Conservation (phyloP, 371 early-diverging fungal genomes). For the Lichtheimia corymbifera region DNA sequence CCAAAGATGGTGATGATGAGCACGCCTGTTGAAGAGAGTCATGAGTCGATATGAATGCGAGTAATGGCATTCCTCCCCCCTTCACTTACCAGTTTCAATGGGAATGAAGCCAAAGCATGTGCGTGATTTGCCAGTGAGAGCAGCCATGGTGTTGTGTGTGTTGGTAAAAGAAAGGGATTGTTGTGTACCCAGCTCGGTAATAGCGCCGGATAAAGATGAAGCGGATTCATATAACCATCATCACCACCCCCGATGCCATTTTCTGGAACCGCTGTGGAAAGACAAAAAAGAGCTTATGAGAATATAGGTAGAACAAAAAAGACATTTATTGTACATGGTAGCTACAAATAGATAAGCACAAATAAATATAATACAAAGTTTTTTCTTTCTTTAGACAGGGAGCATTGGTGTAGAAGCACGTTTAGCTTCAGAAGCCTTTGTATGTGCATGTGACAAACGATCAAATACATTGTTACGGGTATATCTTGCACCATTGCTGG, state of each 20-base stretch:
- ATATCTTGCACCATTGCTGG: constrained; percentile 17
- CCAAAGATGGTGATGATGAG: constrained; percentile 44
- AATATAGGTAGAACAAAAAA: neutral
- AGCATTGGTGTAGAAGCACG: constrained; percentile 16
- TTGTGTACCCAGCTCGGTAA: neutral
- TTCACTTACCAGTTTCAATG: constrained; percentile 33
- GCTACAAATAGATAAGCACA: no score
- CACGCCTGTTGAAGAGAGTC: constrained; percentile 25
- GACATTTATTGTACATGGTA: neutral
- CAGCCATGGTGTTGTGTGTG: constrained; percentile 14
- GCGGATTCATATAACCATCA: no score
- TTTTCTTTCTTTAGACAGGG: constrained; percentile 3
- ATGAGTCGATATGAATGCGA: constrained; percentile 6
- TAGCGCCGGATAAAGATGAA: no score
- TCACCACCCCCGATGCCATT: no score
- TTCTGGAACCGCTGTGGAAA: no score
- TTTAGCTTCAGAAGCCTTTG: constrained; percentile 49
- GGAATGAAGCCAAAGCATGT: constrained; percentile 37
- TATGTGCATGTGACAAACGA: constrained; percentile 40
- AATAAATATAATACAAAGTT: neutral
- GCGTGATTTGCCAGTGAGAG: constrained; percentile 21
- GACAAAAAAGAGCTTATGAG: no score
- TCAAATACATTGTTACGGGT: constrained; percentile 34
- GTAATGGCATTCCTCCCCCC: neutral
- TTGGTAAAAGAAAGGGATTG: neutral